phyloP scores from a whole-genome alignment of 1,284 basidiomycete genomes.

The Rhodotorula glutinis region DNA sequence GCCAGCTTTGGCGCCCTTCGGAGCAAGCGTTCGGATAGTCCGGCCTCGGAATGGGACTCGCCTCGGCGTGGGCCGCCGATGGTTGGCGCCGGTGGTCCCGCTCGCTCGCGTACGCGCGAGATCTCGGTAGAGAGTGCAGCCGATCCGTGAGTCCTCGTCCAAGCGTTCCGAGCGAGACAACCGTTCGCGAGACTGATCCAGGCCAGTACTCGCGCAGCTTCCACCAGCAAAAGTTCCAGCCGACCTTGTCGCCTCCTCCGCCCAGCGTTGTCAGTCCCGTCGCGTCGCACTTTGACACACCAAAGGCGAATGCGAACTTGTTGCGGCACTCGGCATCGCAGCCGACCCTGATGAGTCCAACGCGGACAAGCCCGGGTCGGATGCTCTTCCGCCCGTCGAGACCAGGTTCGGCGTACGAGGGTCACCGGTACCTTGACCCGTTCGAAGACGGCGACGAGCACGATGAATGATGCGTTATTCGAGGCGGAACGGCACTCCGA shows the following conservation, averaged over 20 bases:
- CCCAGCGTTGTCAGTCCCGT: slow-evolving; percentile 1
- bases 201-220: not conserved
- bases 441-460: not conserved
- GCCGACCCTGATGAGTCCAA: not conserved
- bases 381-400: not conserved
- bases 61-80: no score
- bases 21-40: not conserved
- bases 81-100: not conserved
- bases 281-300: not conserved
- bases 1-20: not conserved
- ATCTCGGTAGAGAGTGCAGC: slow-evolving; percentile 5
- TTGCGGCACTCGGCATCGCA: not conserved
- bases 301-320: not conserved
- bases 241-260: not conserved
- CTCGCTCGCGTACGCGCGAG: slow-evolving; percentile 2
- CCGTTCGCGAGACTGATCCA: not conserved
- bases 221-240: not conserved
- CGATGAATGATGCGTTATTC: no score
- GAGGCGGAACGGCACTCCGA: no score
- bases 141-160: slow-evolving; percentile 4
- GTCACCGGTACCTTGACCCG: not conserved
- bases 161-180: no score
- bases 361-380: not conserved
- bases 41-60: not conserved
- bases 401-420: not conserved